Evolutionary conservation across 169 alveolate species (phyloP), one percentile per base, ranked within the genome.

Genomic region (Eimeria tenella): DNA sequence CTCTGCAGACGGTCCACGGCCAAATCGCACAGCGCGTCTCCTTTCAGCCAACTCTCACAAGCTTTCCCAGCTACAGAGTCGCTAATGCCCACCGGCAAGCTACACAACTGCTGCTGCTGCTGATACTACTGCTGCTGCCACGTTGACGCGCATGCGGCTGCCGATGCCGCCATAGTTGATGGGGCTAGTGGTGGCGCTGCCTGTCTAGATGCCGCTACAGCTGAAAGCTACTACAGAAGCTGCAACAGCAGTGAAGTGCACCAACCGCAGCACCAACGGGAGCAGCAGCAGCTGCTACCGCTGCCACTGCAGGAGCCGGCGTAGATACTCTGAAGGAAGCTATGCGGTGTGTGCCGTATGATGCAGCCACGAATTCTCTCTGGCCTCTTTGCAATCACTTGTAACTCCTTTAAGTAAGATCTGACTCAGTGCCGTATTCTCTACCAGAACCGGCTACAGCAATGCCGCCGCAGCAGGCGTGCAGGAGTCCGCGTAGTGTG

Each of bases 1-100:
- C 31, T 68, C 42, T n/a, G 77, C n/a, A 68, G 77, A 68, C 77
- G 9, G 77, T 68, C 42, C 77, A 68, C 42, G 77, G 77, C 77
- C 77, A 13, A 11, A 17, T 68, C 42, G 77, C 77, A 23, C 77
- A 68, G 1, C 77, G 77, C n/a, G 31, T 68, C 31, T 68, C 77
- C 31, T 68, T 68, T 23, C n/a, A 23, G 42, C 77, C 77, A 8
- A 68, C 77, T 23, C 77, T 68, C 77, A 68, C 77, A 1, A 23
- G 42, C 11, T 68, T 68, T n/a, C 77, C 77, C 77, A 68, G 77
- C 77, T 68, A 68, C 77, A 11, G 9, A 23, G 31, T 68, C 31
- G 9, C 77, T n/a, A 68, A 23, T 8, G 9, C 11, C 31, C 77
- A 68, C 49, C 11, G 77, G 77, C 31, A 17, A 68, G 77, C 1